These are phyloP conservation scores for Tolypocladium ovalisporum DNA, from an alignment of 2,329 filamentous ascomycete species.

Conservation along the genomic window DNA sequence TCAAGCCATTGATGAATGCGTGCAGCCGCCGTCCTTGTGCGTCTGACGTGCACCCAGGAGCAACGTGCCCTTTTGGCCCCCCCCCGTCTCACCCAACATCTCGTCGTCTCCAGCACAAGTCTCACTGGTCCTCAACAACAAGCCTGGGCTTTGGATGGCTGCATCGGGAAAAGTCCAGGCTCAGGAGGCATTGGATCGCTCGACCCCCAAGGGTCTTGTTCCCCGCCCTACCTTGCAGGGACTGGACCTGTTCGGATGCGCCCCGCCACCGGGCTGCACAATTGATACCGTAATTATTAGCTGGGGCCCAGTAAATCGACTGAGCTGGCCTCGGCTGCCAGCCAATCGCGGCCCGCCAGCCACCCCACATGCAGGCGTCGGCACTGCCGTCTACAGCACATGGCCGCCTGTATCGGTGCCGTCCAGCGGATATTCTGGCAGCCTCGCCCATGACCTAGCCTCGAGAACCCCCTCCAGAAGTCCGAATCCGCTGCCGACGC, in stretches of 20 bases:
- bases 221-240: no score
- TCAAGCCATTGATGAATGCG: background rate
- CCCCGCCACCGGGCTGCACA: background rate
- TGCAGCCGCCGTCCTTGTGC: background rate
- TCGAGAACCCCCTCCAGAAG: slow-evolving; percentile 10
- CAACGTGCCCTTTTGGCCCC: background rate
- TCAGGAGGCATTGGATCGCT: background rate
- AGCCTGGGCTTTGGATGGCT: background rate
- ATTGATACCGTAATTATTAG: background rate
- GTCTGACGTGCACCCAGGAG: background rate
- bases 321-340: slow-evolving; percentile 11
- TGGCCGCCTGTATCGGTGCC: background rate
- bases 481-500: slow-evolving; percentile 8
- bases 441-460: slow-evolving; percentile 14
- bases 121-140: background rate
- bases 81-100: background rate
- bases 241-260: background rate
- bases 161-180: background rate
- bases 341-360: slow-evolving; percentile 12
- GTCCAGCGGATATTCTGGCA: slow-evolving; percentile 10
- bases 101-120: background rate
- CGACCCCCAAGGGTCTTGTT: background rate
- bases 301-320: background rate
- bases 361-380: slow-evolving; percentile 8
- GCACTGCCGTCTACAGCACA: background rate